Evolutionary conservation across 1,284 basidiomycete species (phyloP), one percentile per base, ranked within the genome.

Genomic region (Ustilago lituana): DNA sequence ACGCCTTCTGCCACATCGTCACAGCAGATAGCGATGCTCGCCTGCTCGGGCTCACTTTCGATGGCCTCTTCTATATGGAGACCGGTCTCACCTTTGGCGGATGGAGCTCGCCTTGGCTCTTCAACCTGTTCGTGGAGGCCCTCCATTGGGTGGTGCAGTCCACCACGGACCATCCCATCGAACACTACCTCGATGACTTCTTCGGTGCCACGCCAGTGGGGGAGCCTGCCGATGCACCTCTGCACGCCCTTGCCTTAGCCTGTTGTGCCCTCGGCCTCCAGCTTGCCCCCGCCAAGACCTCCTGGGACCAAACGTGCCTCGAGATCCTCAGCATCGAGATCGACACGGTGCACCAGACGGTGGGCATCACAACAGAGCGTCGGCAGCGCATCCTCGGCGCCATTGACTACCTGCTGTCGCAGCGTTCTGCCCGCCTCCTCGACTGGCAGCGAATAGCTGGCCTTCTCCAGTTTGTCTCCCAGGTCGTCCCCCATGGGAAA

Each of bases 51-150:
- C 17, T 24, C 22, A 43, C 22, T 7, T 26, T 43, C 14, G 40
- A 43, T 14, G 40, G 12, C 17, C 24, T 4, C 40, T 43, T 43
- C 26, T 43, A 26, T 14, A 23, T n/a, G 5, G 40, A 43, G 14
- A 43, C 22, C 4, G 40, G 6, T n/a, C 40, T 43, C 26, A 43
- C 40, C 23, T 43, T 43, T 29, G 40, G 40, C 3, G 40, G 40
- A 9, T 7, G 26, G 24, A 43, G 40, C 26, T 26, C 40, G 11
- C 40, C 40, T 27, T 26, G 17, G 9, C 12, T 43, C 40, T 43
- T 43, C 40, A 26, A 43, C 40, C 40, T 43, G 4, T 43, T 43
- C 14, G 40, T 23, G 22, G 40, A 43, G 24, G 22, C 22, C 19
- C 14, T 23, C 4, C 40, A 43, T 24, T 43, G 40, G 40, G 22